Conservation (phyloP, 2,329 filamentous ascomycete genomes). For the Waltergamsia citrina region DNA sequence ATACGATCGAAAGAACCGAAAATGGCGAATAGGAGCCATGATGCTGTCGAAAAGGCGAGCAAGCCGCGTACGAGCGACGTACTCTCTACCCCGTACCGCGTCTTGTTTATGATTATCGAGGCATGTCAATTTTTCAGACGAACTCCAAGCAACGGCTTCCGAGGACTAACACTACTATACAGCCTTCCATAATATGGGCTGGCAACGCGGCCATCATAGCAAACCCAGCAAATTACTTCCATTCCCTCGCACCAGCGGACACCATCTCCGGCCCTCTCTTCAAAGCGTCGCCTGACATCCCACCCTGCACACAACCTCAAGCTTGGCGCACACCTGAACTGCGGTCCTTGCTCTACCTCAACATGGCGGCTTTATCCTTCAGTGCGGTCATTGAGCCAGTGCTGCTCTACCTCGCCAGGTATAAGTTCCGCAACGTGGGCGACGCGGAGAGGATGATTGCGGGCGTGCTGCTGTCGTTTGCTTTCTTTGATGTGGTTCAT, state of each 20-base stretch:
- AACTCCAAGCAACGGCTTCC: neutral
- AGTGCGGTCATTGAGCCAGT: conserved; percentile 1
- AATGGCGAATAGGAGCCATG: neutral
- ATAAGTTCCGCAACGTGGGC: neutral
- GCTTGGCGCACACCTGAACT: neutral
- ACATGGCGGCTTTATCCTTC: neutral
- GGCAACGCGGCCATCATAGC: conserved; percentile 1
- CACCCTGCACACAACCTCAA: neutral
- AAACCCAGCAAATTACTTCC: conserved; percentile 3
- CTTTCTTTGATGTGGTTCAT: conserved; percentile 2
- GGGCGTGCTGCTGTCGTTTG: conserved; percentile 1
- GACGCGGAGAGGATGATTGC: conserved; percentile 1
- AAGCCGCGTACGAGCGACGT: neutral
- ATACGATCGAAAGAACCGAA: too few species aligned
- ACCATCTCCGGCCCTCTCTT: neutral
- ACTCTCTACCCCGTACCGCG: conserved; percentile 1
- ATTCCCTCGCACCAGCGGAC: conserved; percentile 2
- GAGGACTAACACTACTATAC: too few species aligned
- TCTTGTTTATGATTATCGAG: conserved; percentile 4
- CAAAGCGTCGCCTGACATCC: too few species aligned
- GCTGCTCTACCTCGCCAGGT: neutral
- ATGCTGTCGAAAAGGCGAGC: neutral
- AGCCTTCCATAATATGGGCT: conserved; percentile 5
- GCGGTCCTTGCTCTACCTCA: neutral
- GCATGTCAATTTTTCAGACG: too few species aligned